Evolutionary conservation across 2,329 filamentous ascomycete genomes (phyloP).

Genomic region (Monilinia fructicola): DNA sequence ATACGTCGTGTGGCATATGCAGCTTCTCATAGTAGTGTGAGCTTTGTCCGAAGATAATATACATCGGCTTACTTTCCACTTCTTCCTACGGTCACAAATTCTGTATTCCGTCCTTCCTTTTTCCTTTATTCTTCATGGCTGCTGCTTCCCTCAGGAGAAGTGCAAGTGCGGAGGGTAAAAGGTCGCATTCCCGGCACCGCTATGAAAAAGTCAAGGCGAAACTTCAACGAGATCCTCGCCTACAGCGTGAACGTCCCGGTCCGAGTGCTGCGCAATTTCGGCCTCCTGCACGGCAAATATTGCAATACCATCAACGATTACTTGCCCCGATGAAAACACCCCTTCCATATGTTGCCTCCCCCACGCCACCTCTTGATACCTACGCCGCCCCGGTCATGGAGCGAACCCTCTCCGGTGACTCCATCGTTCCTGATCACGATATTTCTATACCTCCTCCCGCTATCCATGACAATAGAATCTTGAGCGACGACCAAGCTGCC

Average conservation of each 20-base stretch:
- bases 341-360: not conserved
- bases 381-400: conserved; percentile 32
- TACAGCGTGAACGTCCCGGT: conserved; percentile 8
- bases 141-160: conserved; percentile 17
- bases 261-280: not conserved
- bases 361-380: conserved; percentile 1
- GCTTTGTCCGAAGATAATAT: conserved; percentile 21
- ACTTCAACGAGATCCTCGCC: conserved; percentile 12
- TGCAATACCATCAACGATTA: conserved; percentile 13
- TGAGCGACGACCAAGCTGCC: conserved; percentile 33
- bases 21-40: conserved; percentile 21
- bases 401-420: conserved; percentile 38
- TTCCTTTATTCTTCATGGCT: conserved; percentile 21
- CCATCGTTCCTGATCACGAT: conserved; percentile 37
- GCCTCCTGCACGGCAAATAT: conserved; percentile 4
- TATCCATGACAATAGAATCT: conserved; percentile 27
- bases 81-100: conserved; percentile 17
- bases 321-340: conserved; percentile 1
- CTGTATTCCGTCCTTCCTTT: conserved; percentile 10
- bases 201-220: conserved; percentile 18
- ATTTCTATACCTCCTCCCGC: conserved; percentile 19
- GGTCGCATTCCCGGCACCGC: conserved; percentile 16
- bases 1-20: conserved; percentile 22
- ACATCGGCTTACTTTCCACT: conserved; percentile 24
- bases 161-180: conserved; percentile 21